phyloP scores from a whole-genome alignment of 2,329 filamentous ascomycete species.

The Phoma herbarum region DNA sequence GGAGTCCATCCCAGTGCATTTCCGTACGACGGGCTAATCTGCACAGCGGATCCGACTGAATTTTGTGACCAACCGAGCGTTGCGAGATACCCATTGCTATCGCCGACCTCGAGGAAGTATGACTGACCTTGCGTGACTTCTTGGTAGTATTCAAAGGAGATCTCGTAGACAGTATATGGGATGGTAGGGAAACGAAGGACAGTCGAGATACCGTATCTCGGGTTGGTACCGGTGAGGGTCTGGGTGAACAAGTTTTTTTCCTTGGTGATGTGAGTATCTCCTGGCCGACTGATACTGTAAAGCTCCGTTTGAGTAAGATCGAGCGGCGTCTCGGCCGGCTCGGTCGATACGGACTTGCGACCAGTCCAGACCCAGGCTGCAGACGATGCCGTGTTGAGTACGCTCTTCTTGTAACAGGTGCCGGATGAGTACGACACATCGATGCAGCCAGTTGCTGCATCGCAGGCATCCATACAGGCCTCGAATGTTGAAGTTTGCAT shows the following conservation, averaged over 20 bases:
- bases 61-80: neutral
- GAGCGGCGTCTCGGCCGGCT: slow-evolving; percentile 3
- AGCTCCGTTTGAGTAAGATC: slow-evolving; percentile 6
- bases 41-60: neutral
- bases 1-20: neutral
- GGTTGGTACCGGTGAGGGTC: neutral
- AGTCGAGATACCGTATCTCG: neutral
- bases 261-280: neutral
- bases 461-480: slow-evolving; percentile 11
- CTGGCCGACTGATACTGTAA: slow-evolving; percentile 1
- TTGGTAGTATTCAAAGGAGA: slow-evolving; percentile 8
- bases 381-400: neutral
- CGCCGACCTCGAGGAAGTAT: slow-evolving; percentile 3
- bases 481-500: slow-evolving; percentile 1
- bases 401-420: slow-evolving; percentile 9
- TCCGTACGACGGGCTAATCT: neutral
- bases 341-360: neutral
- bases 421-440: slow-evolving; percentile 7
- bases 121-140: neutral
- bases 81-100: neutral
- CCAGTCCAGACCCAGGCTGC: slow-evolving; percentile 6
- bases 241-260: neutral
- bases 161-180: slow-evolving; percentile 1
- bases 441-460: slow-evolving; percentile 5
- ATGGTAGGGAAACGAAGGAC: slow-evolving; percentile 2